Conservation (phyloP, 2,329 filamentous ascomycete genomes). For the Gnomoniopsis smithogilvyi region DNA sequence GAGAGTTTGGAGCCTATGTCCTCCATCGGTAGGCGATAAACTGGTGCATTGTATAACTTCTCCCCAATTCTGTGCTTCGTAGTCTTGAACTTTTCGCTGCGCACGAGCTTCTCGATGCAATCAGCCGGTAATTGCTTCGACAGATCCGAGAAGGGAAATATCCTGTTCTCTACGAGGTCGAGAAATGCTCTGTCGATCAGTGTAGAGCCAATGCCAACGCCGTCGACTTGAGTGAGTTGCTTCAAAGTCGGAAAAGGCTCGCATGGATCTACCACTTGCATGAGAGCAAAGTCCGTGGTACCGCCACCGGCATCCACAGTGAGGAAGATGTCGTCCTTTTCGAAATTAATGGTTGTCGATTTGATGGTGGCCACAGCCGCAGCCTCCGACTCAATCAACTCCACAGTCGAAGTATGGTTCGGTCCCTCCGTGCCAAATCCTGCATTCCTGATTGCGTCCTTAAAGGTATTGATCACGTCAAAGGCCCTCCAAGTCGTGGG, state of each 20-base stretch:
- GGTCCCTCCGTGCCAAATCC: constrained; percentile 45
- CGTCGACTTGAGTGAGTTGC: constrained; percentile 35
- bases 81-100: constrained; percentile 35
- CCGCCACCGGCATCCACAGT: constrained; percentile 44
- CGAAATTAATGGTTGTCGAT: constrained; percentile 35
- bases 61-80: constrained; percentile 43
- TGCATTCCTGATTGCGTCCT: constrained; percentile 40
- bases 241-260: constrained; percentile 26
- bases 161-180: constrained; percentile 33
- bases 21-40: constrained; percentile 41
- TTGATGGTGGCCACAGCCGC: constrained; percentile 45
- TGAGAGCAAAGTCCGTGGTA: constrained; percentile 43
- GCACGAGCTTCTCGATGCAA: constrained; percentile 33
- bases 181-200: constrained; percentile 43
- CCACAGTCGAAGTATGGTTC: constrained; percentile 36
- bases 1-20: constrained; percentile 38
- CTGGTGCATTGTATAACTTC: constrained; percentile 35
- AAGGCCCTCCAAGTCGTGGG: constrained; percentile 54
- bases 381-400: constrained; percentile 46
- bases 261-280: constrained; percentile 33
- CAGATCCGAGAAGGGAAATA: constrained; percentile 34
- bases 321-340: constrained; percentile 37
- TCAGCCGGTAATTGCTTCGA: constrained; percentile 32
- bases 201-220: constrained; percentile 42
- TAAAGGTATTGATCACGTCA: constrained; percentile 49